phyloP scores from a whole-genome alignment of 1,139 yeast species.

The Saccharomyces pastorianus region DNA sequence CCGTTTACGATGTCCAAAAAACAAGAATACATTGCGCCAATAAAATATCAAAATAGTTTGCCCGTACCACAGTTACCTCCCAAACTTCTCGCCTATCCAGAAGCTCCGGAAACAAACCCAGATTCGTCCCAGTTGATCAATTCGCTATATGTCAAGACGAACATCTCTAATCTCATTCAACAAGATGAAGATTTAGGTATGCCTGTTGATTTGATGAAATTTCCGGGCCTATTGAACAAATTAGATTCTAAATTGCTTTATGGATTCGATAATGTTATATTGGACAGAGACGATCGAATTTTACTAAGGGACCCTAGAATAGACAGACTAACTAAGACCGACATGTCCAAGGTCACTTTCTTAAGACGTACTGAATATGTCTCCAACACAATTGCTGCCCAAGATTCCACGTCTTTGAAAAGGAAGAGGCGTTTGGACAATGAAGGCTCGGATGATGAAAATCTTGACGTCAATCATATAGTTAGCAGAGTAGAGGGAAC shows the following conservation, averaged over 20 bases:
- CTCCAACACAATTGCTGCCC: constrained; percentile 22
- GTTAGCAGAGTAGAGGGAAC: constrained; percentile 56
- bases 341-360: constrained; percentile 60
- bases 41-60: constrained; percentile 74
- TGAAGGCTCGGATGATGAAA: constrained; percentile 17
- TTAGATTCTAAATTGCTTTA: constrained; percentile 45
- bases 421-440: constrained; percentile 15
- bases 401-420: constrained; percentile 12
- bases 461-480: constrained; percentile 23
- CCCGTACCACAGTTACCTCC: constrained; percentile 98
- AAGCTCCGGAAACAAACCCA: constrained; percentile 38
- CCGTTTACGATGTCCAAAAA: constrained; percentile 37
- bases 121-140: constrained; percentile 61
- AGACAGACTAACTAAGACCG: constrained; percentile 46
- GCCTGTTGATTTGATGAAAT: constrained; percentile 63
- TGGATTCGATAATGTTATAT: constrained; percentile 34
- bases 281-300: constrained; percentile 72
- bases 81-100: constrained; percentile 54
- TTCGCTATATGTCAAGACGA: constrained; percentile 68
- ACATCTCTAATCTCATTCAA: constrained; percentile 56
- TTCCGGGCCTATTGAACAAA: constrained; percentile 62
- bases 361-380: constrained; percentile 91
- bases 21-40: constrained; percentile 84
- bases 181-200: constrained; percentile 72
- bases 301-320: constrained; percentile 69